These are phyloP conservation scores for Dendrobium nobile DNA, from an alignment of 106 monocot genomes.

Conservation along the genomic window DNA sequence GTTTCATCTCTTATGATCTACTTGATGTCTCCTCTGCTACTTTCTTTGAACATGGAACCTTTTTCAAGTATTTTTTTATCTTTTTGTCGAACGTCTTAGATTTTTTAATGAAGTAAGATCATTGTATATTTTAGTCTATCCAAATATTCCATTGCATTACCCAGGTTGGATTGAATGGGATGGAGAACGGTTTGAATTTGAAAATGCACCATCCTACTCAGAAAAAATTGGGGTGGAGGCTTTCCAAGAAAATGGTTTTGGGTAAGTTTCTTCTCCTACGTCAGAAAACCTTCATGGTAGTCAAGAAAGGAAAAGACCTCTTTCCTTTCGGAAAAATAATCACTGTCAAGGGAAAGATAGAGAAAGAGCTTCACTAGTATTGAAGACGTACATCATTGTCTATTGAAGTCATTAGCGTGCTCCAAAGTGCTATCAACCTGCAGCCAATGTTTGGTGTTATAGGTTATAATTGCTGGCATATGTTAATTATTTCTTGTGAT, in stretches of 20 bases:
- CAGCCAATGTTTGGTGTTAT: background rate
- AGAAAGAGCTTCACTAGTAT: background rate
- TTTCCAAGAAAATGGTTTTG: conserved; percentile 99
- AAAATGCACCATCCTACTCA: conserved; percentile 98
- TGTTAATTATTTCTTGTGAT: background rate
- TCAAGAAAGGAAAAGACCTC: background rate
- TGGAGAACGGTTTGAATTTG: conserved; percentile 81
- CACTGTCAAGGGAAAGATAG: background rate
- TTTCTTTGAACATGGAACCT: background rate
- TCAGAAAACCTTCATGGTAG: background rate
- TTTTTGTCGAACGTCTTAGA: background rate
- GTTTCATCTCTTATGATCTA: too few species aligned
- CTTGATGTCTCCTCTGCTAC: too few species aligned
- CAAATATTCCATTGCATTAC: background rate
- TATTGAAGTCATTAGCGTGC: background rate
- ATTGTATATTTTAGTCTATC: background rate
- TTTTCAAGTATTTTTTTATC: background rate
- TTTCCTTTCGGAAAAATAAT: background rate
- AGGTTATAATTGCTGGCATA: background rate
- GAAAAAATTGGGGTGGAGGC: conserved; percentile 97
- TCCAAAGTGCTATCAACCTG: background rate
- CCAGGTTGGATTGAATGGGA: conserved; percentile 99
- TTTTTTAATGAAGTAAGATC: background rate
- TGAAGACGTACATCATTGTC: background rate
- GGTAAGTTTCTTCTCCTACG: conserved; percentile 34